Evolutionary conservation across 768 basidiomycete species (phyloP), one percentile per base, ranked within the genome.

Genomic region (Amanita muscaria): DNA sequence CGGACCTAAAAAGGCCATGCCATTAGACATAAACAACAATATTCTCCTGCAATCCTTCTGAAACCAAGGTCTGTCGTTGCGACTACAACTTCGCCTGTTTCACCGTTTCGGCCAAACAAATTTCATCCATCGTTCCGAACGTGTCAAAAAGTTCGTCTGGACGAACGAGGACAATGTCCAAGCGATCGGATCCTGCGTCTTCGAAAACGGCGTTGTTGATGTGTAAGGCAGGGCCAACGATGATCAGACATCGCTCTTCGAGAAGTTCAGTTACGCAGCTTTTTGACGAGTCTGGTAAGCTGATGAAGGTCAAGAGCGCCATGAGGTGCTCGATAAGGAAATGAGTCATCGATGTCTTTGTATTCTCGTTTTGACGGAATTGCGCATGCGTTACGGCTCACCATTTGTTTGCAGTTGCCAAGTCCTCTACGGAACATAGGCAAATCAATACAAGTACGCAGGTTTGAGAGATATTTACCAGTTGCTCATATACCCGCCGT

Each of bases 401-500:
- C 62, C 62, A 64, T 30, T 49, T 49, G 9, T 51, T 45, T 14
- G 60, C 57, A 30, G 46, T 33, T 8, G 37, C 47, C 29, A 44
- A 39, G 32, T 54, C 53, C 41, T 54, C 54, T 54, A 19, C 9
- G 19, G 5, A 15, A 12, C n/a, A n/a, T n/a, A n/a, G n/a, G n/a
- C n/a, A n/a, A n/a, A n/a, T n/a, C n/a, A n/a, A n/a, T n/a, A n/a
- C n/a, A n/a, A n/a, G n/a, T n/a, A n/a, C n/a, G n/a, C n/a, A n/a
- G n/a, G n/a, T n/a, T n/a, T n/a, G n/a, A n/a, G n/a, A n/a, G n/a
- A n/a, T 11, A 54, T 60, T 53, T 45, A 67, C 67, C 62, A 51
- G 59, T 56, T 24, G 63, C 65, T 31, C 59, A 54, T 23, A 70
- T 65, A 16, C 64, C n/a, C n/a, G n/a, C 61, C 21, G 61, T 57